Evolutionary conservation across 805 yeast genomes (phyloP), one percentile per base, ranked within the genome.

Genomic region (Starmerella roubikii): DNA sequence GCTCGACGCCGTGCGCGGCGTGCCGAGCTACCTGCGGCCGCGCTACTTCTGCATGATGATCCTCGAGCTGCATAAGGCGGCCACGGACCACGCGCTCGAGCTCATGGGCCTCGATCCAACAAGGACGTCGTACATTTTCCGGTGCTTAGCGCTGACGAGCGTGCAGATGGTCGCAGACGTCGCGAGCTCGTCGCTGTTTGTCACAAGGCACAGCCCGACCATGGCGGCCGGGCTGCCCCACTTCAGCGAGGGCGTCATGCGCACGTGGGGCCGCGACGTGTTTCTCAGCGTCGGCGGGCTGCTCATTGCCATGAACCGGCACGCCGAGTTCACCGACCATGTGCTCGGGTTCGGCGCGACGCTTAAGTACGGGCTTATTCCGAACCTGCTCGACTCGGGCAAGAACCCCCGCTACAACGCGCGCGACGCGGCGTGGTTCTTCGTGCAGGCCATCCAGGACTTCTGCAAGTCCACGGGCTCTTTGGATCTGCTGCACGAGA

Each of bases 221-320:
- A 66, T 88, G 72, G 94, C 97, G 13, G 98, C 98, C 1, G 98
- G 97, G 1, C 67, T 88, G 44, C 98, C 98, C 2, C 96, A 85
- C 59, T 88, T 88, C 61, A 77, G 91, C 55, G 71, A 70, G 42
- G 84, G 79, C 47, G 86, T 80, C 58, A 85, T 88, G 94, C 70
- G 98, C 58, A 84, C 95, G 56, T 88, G 98, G 98, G 98, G 98
- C 18, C 71, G 98, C 54, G 98, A 88, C 59, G 93, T 85, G 1
- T 91, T 91, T 56, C 78, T 88, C 33, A 71, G 95, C 0, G 67
- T 80, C 31, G 66, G 94, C 44, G 98, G 98, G 0, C 65, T 88
- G 35, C 60, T 85, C 40, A 61, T 85, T 19, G 76, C 80, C 1
- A 71, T 95, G 0, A 86, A 79, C 10, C 67, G 97, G 39, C 74